phyloP scores from a whole-genome alignment of 2,329 filamentous ascomycete genomes.

The Thelonectria rubi region DNA sequence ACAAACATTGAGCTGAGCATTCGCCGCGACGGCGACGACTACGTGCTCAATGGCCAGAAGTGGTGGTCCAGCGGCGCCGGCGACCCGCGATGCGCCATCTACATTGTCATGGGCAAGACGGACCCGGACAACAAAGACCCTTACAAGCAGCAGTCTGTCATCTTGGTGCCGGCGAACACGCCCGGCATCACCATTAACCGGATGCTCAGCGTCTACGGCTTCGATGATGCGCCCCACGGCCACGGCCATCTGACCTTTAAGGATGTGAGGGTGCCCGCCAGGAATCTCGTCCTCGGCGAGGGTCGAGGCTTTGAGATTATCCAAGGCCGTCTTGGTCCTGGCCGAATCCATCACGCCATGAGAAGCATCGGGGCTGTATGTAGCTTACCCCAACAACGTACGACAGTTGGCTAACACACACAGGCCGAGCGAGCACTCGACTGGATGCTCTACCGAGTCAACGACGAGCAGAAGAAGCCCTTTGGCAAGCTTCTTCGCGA shows the following conservation, averaged over 20 bases:
- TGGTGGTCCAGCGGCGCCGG: constrained; percentile 99
- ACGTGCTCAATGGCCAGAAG: constrained; percentile 95
- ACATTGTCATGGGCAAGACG: constrained; percentile 96
- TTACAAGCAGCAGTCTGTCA: constrained; percentile 92
- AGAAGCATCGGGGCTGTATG: constrained; percentile 84
- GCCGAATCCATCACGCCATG: constrained; percentile 98
- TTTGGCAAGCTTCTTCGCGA: constrained; percentile 88
- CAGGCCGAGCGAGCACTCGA: constrained; percentile 88
- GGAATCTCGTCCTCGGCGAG: constrained; percentile 89
- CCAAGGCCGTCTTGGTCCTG: constrained; percentile 93
- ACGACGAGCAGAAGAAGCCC: constrained; percentile 88
- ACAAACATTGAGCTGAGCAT: constrained; percentile 92
- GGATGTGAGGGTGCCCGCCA: constrained; percentile 86
- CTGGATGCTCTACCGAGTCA: constrained; percentile 93
- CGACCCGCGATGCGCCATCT: constrained; percentile 90
- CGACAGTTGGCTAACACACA: constrained; percentile 17
- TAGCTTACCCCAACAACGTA: constrained; percentile 23
- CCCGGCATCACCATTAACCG: constrained; percentile 92
- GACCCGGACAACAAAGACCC: constrained; percentile 77
- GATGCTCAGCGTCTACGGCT: constrained; percentile 94
- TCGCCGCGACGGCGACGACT: constrained; percentile 82
- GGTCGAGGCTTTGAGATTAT: constrained; percentile 98
- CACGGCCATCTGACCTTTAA: constrained; percentile 92
- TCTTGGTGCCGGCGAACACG: constrained; percentile 82
- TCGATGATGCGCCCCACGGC: constrained; percentile 97